A percentile compares a stretch with the other conserved stretches of the same genome.
These are phyloP conservation scores for Hirschioporus abietinus DNA, from an alignment of 768 basidiomycete genomes.

Conservation along the genomic window DNA sequence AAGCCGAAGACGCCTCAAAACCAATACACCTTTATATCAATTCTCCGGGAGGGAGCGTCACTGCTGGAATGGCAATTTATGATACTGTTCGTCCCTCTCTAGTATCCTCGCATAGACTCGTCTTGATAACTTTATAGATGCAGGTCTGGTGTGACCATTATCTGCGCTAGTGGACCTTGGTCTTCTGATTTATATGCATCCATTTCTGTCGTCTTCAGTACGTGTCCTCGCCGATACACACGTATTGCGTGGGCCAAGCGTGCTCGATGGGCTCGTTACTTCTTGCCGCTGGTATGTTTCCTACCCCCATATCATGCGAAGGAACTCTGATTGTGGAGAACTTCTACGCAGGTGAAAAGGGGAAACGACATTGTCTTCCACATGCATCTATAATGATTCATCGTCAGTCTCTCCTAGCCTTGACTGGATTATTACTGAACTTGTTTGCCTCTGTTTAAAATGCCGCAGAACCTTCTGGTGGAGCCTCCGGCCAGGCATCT, in stretches of 20 bases:
- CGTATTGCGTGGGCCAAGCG: conserved; percentile 93
- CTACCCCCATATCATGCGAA: conserved; percentile 11
- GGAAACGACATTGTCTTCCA: conserved; percentile 87
- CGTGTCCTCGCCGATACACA: conserved; percentile 91
- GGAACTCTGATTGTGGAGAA: conserved; percentile 10
- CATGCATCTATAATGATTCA: conserved; percentile 99
- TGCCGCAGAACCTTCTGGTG: conserved; percentile 85
- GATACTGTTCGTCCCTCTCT: conserved; percentile 69
- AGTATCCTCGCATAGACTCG: conserved; percentile 2
- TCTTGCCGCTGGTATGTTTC: conserved; percentile 63
- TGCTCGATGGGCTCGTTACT: conserved; percentile 95
- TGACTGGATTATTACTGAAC: background rate
- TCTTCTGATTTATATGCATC: background rate
- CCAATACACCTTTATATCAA: conserved; percentile 98
- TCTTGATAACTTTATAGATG: conserved; percentile 42
- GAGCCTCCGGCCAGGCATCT: conserved; percentile 90
- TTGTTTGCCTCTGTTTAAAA: background rate
- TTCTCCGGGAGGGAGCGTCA: conserved; percentile 93
- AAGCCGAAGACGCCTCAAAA: conserved; percentile 91
- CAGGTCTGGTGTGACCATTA: conserved; percentile 43
- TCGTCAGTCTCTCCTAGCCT: conserved; percentile 47
- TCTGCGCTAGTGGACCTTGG: background rate
- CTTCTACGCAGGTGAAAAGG: conserved; percentile 56
- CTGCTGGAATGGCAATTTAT: conserved; percentile 94
- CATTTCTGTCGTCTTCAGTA: conserved; percentile 45